Percentiles rank a stretch among this genome's conserved stretches.
These are phyloP conservation scores for Hemisphaericaspora subhashii DNA, from an alignment of 1,139 yeast species.

Conservation along the genomic window DNA sequence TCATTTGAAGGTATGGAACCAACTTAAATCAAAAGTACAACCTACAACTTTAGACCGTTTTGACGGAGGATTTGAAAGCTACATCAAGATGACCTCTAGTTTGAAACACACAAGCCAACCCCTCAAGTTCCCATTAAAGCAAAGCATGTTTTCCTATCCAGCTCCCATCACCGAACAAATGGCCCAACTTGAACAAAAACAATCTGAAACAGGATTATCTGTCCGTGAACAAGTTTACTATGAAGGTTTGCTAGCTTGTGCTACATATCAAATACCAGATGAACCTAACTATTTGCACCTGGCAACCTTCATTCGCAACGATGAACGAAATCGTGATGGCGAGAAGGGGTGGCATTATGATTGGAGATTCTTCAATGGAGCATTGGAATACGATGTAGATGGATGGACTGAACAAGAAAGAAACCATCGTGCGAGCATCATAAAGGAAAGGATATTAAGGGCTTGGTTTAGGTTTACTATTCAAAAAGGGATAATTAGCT, in stretches of 20 bases:
- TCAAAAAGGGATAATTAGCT: slow-evolving; percentile 33
- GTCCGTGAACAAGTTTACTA: slow-evolving; percentile 23
- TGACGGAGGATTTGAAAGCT: slow-evolving; percentile 26
- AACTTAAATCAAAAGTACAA: slow-evolving; percentile 17
- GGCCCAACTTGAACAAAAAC: slow-evolving; percentile 16
- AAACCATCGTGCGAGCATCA: slow-evolving; percentile 40
- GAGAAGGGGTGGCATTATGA: slow-evolving; percentile 35
- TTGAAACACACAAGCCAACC: slow-evolving; percentile 13
- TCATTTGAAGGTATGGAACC: slow-evolving; percentile 21
- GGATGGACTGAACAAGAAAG: slow-evolving; percentile 29
- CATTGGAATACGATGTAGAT: slow-evolving; percentile 24
- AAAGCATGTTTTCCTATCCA: slow-evolving; percentile 24
- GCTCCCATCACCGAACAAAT: slow-evolving; percentile 20
- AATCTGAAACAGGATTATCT: slow-evolving; percentile 12
- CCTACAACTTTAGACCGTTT: slow-evolving; percentile 21
- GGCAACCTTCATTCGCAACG: slow-evolving; percentile 27
- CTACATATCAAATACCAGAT: slow-evolving; percentile 15
- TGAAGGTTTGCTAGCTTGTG: slow-evolving; percentile 24
- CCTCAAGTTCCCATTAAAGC: slow-evolving; percentile 17
- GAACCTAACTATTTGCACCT: slow-evolving; percentile 35
- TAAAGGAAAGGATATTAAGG: slow-evolving; percentile 47
- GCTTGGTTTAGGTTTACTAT: slow-evolving; percentile 45
- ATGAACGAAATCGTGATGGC: slow-evolving; percentile 19
- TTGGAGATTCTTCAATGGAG: slow-evolving; percentile 41
- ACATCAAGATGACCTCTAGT: slow-evolving; percentile 6